A percentile compares a stretch with the other conserved stretches of the same genome.
phyloP scores from a whole-genome alignment of 768 basidiomycete genomes.

The Candolleomyces efflorescens region DNA sequence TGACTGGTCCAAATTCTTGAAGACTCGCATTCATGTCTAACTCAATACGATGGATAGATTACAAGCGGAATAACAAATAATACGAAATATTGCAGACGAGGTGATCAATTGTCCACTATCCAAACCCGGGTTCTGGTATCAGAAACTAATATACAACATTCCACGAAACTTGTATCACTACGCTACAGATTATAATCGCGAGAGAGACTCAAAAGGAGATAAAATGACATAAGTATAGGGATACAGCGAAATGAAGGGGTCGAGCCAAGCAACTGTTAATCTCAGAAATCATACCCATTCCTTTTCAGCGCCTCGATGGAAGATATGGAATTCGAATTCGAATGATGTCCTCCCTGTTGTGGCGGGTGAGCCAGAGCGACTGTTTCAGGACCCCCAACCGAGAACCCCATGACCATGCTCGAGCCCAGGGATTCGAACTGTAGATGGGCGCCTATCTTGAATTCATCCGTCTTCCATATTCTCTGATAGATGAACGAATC shows the following conservation, averaged over 20 bases:
- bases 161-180: too few relatives aligned
- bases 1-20: constrained; percentile 79
- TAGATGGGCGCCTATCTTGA: constrained; percentile 56
- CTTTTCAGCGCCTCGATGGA: background rate
- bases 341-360: background rate
- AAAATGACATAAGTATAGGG: background rate
- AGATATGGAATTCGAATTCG: constrained; percentile 1
- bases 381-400: constrained; percentile 35
- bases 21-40: constrained; percentile 47
- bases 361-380: constrained; percentile 21
- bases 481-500: constrained; percentile 60
- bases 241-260: background rate
- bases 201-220: too few relatives aligned
- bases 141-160: too few relatives aligned
- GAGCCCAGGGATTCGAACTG: constrained; percentile 48
- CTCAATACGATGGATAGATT: background rate
- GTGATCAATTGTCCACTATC: too few relatives aligned
- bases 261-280: background rate
- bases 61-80: background rate
- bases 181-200: too few relatives aligned
- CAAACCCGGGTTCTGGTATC: too few relatives aligned
- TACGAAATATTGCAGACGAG: too few relatives aligned
- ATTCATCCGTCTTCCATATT: constrained; percentile 59
- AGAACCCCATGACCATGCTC: constrained; percentile 48
- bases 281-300: background rate